A percentile compares a stretch with the other conserved stretches of the same genome.
Conservation (phyloP, 768 basidiomycete species). For the Terana coerulea region DNA sequence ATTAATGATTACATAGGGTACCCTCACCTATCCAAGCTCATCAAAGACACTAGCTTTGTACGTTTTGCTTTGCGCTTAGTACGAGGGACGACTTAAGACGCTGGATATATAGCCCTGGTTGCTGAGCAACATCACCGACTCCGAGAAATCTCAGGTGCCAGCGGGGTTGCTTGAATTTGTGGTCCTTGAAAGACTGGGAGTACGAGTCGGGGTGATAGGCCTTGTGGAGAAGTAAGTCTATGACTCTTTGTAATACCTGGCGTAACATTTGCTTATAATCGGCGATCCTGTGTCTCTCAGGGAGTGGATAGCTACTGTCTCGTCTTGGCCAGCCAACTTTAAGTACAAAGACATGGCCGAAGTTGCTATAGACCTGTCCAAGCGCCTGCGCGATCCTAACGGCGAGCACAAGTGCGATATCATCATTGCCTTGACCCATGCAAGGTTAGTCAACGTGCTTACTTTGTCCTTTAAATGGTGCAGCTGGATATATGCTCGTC, state of each 20-base stretch:
- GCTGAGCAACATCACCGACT: slow-evolving; percentile 82
- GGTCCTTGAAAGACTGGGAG: slow-evolving; percentile 64
- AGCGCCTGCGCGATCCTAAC: slow-evolving; percentile 62
- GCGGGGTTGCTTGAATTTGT: slow-evolving; percentile 55
- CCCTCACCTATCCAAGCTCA: slow-evolving; percentile 60
- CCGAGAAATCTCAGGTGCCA: slow-evolving; percentile 58
- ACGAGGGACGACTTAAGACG: background rate
- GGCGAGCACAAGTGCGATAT: slow-evolving; percentile 74
- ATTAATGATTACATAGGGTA: slow-evolving; percentile 42
- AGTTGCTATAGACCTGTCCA: slow-evolving; percentile 69
- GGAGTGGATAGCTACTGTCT: slow-evolving; percentile 86
- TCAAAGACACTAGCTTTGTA: slow-evolving; percentile 73
- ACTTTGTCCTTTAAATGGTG: too few relatives aligned
- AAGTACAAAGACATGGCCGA: slow-evolving; percentile 72
- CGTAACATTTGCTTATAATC: background rate
- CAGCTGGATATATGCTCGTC: too few relatives aligned
- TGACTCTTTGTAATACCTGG: background rate
- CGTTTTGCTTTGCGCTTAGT: slow-evolving; percentile 23
- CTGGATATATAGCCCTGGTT: slow-evolving; percentile 68
- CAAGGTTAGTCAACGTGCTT: too few relatives aligned
- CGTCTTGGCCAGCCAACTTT: slow-evolving; percentile 84
- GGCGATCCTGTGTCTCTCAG: slow-evolving; percentile 33
- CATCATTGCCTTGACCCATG: slow-evolving; percentile 83
- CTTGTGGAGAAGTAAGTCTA: slow-evolving; percentile 73
- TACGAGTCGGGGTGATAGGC: slow-evolving; percentile 79